Percentiles rank a stretch among this genome's conserved stretches.
These are phyloP conservation scores for Kitagawia praeruptora DNA, from an alignment of 129 eudicot genomes.

Conservation along the genomic window DNA sequence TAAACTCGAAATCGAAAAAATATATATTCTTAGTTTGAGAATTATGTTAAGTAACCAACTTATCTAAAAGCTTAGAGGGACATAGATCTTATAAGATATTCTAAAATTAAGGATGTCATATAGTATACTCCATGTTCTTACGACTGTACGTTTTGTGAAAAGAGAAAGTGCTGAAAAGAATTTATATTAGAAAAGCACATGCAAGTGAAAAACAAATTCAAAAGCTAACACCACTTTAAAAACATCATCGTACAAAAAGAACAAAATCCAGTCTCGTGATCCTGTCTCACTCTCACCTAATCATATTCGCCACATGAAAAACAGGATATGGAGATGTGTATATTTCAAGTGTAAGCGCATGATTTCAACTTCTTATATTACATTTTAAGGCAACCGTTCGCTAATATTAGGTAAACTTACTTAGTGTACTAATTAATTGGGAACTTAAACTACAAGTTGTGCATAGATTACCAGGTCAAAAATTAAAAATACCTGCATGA, in stretches of 20 bases:
- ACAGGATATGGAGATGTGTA: not conserved
- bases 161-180: not conserved
- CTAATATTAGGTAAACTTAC: conserved; percentile 5
- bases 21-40: no score
- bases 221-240: not conserved
- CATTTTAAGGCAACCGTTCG: not conserved
- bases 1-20: no score
- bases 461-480: no score
- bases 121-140: not conserved
- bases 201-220: not conserved
- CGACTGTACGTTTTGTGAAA: not conserved
- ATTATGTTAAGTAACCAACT: no score
- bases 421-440: not conserved
- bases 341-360: not conserved
- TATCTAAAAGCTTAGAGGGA: no score
- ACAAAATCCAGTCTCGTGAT: not conserved
- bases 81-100: no score
- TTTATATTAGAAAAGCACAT: not conserved
- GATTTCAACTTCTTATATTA: not conserved
- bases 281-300: not conserved
- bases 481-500: conserved; percentile 53
- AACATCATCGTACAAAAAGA: not conserved
- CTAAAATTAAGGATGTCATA: no score
- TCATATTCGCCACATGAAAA: not conserved
- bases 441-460: not conserved